Base-by-base conservation (phyloP, 2,329 filamentous ascomycete species). In the Trematosphaeria pertusa region DNA sequence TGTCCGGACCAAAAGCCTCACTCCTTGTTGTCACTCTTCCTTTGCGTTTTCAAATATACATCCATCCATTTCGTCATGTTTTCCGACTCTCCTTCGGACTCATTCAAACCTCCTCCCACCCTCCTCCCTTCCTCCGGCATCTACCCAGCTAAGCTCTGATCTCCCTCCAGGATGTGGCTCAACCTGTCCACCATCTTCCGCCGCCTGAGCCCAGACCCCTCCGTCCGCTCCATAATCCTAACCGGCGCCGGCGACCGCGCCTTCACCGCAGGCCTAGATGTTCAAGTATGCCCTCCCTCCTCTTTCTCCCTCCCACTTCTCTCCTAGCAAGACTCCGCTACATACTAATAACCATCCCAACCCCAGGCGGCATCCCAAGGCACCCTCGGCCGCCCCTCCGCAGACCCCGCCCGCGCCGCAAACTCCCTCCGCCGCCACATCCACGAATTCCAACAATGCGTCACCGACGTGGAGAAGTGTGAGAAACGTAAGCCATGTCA, bases 211-310 rank as follows among this genome's bases (percentile, higher is more conserved):
- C 68, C 75, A 50, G 87, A 92, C 73, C 77, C 87, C 0, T 79
- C 86, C 31, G 82, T 96, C 44, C 88, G 93, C 53, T 85, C 82
- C 53, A 81, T 97, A 46, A 75, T 97, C 52, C 79, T 97, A 59
- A 90, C 88, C 19, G 91, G 89, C 43, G 87, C 88, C 15, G 93
- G 93, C 31, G 85, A 90, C 34, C 83, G 85, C 58, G 92, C 90
- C 21, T 97, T 97, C 76, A 92, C 89, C 2, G 81, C 89, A 0
- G 93, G 93, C 0, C 77, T 97, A 15, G 93, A 97, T 71, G 87
- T 97, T 4, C 62, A 69, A 43, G 64, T 64, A 37, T 46, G 24
- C 26, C 31, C 22, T 14, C 11, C 7, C 33, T n/a, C n/a, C n/a
- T n/a, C n/a, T n/a, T n/a, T n/a, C n/a, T n/a, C n/a, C n/a, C n/a